These are phyloP conservation scores for Phaffia tasmanica DNA, from an alignment of 768 basidiomycete genomes.

Conservation along the genomic window DNA sequence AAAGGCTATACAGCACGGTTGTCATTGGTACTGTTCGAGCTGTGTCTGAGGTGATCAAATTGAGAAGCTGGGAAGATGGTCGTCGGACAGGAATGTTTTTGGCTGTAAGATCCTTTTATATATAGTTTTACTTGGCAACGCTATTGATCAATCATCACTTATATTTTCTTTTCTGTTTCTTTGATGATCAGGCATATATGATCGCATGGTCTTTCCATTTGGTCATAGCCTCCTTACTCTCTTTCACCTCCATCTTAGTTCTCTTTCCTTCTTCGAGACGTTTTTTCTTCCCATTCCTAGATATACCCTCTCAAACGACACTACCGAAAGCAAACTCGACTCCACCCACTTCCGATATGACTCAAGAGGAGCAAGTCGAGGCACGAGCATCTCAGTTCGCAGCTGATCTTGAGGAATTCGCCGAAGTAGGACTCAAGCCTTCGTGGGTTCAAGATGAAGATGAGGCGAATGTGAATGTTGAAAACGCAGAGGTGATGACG, in stretches of 20 bases:
- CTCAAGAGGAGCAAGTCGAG: constrained; percentile 7
- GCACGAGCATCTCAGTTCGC: constrained; percentile 2
- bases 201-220: constrained; percentile 40
- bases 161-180: no score
- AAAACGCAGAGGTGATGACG: constrained; percentile 27
- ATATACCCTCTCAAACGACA: constrained; percentile 25
- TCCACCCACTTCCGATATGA: neutral
- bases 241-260: constrained; percentile 38
- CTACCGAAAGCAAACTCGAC: constrained; percentile 27
- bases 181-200: constrained; percentile 33
- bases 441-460: constrained; percentile 25
- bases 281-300: constrained; percentile 40
- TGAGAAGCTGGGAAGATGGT: constrained; percentile 42
- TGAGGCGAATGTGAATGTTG: constrained; percentile 33
- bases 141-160: neutral
- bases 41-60: constrained; percentile 39
- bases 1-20: constrained; percentile 42
- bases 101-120: constrained; percentile 3
- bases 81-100: constrained; percentile 35
- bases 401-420: constrained; percentile 27
- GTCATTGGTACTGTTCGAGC: constrained; percentile 36
- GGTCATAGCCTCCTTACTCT: constrained; percentile 37
- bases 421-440: constrained; percentile 35
- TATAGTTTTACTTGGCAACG: neutral
- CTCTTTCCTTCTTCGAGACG: constrained; percentile 38